phyloP scores from a whole-genome alignment of 2,329 filamentous ascomycete species.

The Aspergillus eucalypticola region DNA sequence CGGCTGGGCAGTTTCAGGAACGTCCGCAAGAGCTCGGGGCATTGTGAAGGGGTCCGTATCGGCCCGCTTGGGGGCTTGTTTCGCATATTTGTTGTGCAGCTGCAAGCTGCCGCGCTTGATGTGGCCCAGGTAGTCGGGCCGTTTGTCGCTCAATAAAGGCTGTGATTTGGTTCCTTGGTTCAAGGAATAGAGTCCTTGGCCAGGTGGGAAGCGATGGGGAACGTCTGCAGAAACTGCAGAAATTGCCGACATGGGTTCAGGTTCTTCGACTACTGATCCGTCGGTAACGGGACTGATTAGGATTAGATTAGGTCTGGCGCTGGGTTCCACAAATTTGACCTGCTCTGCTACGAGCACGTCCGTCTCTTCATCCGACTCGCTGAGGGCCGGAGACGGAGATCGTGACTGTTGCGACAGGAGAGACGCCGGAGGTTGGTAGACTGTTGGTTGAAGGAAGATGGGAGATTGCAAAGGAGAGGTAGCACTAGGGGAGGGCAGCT shows the following conservation, averaged over 20 bases:
- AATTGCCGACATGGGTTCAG: conserved; percentile 8
- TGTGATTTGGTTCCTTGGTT: conserved; percentile 21
- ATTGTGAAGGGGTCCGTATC: conserved; percentile 17
- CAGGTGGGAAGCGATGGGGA: conserved; percentile 4
- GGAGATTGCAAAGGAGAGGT: conserved; percentile 30
- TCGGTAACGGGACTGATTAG: conserved; percentile 32
- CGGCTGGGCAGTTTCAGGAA: conserved; percentile 21
- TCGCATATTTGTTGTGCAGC: conserved; percentile 7
- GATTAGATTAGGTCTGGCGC: conserved; percentile 33
- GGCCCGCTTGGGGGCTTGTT: neutral
- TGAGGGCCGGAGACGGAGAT: conserved; percentile 31
- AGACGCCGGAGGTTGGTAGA: conserved; percentile 32
- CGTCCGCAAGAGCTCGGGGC: conserved; percentile 27
- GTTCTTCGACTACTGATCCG: conserved; percentile 9
- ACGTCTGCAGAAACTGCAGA: conserved; percentile 7
- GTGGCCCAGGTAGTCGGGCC: neutral
- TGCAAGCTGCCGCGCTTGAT: conserved; percentile 16
- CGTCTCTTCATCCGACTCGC: conserved; percentile 33
- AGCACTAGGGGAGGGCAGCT: conserved; percentile 33
- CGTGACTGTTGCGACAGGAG: conserved; percentile 19
- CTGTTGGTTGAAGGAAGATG: conserved; percentile 31
- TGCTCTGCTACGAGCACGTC: conserved; percentile 37
- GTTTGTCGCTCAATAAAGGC: conserved; percentile 15
- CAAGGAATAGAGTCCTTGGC: conserved; percentile 16
- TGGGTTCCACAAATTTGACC: conserved; percentile 34